Percentiles rank a stretch among this genome's conserved stretches.
These are phyloP conservation scores for Myxozyma melibiosi DNA, from an alignment of 805 yeast genomes.

Conservation along the genomic window DNA sequence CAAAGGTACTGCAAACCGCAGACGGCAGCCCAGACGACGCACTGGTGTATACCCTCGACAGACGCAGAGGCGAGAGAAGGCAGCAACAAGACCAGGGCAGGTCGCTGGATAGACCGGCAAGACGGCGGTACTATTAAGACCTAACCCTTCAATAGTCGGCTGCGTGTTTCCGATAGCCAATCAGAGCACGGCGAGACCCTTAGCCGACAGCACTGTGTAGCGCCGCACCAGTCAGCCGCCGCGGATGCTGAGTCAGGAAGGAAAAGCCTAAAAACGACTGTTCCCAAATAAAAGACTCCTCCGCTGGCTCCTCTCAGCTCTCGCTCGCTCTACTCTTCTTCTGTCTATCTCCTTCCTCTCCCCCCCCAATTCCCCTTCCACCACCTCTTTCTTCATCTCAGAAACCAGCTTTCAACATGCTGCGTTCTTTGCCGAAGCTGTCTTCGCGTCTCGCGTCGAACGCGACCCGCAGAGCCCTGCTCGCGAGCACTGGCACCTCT, in stretches of 20 bases:
- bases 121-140: slow-evolving; percentile 1
- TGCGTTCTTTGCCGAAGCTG: slow-evolving; percentile 31
- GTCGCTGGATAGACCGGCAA: slow-evolving; percentile 1
- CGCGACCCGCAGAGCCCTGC: slow-evolving; percentile 22
- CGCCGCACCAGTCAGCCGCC: slow-evolving; percentile 7
- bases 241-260: neutral
- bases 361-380: neutral
- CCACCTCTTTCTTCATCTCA: neutral
- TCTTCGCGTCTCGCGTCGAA: slow-evolving; percentile 26
- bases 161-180: slow-evolving; percentile 23
- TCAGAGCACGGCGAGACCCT: slow-evolving; percentile 12
- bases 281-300: slow-evolving; percentile 4
- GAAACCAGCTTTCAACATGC: slow-evolving; percentile 17
- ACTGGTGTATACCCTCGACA: too few relatives aligned
- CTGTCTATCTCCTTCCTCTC: slow-evolving; percentile 1
- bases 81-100: neutral
- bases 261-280: slow-evolving; percentile 1
- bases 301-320: neutral
- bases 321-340: neutral
- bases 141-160: slow-evolving; percentile 7
- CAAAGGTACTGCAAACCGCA: too few relatives aligned
- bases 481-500: slow-evolving; percentile 1
- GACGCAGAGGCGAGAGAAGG: too few relatives aligned
- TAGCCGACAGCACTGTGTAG: slow-evolving; percentile 1
- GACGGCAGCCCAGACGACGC: too few relatives aligned